These are phyloP conservation scores for Aspergillus coremiiformis DNA, from an alignment of 495 filamentous ascomycete genomes.

Conservation along the genomic window DNA sequence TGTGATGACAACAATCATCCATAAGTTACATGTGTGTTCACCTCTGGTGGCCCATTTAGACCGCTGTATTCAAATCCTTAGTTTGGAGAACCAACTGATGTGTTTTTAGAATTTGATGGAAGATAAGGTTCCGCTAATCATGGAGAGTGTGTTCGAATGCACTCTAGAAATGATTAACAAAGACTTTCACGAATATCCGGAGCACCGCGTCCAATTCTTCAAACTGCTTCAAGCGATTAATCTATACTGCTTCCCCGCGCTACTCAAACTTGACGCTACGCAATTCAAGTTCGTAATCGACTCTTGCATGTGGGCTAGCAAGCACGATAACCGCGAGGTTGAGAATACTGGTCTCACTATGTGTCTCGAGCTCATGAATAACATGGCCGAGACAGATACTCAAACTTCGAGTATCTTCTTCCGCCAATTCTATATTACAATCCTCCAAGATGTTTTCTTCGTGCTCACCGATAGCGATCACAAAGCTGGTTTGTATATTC, in stretches of 20 bases:
- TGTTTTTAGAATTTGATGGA: constrained; percentile 73
- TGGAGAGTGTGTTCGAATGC: constrained; percentile 98
- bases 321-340: constrained; percentile 97
- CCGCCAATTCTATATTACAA: constrained; percentile 89
- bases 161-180: constrained; percentile 99
- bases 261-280: constrained; percentile 85
- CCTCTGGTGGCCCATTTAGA: not conserved
- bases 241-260: constrained; percentile 86
- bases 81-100: constrained; percentile 22
- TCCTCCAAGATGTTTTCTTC: constrained; percentile 97
- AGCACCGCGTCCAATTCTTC: constrained; percentile 98
- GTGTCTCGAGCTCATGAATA: constrained; percentile 96
- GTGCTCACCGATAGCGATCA: constrained; percentile 96
- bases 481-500: constrained; percentile 63
- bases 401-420: constrained; percentile 90
- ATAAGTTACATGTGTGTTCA: constrained; percentile 81
- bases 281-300: constrained; percentile 99
- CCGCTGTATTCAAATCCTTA: not conserved
- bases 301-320: constrained; percentile 98
- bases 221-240: constrained; percentile 94
- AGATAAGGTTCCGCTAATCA: constrained; percentile 92
- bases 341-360: constrained; percentile 97
- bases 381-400: constrained; percentile 86
- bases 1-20: constrained; percentile 95
- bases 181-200: constrained; percentile 97